Evolutionary conservation across 495 filamentous ascomycete genomes (phyloP).

Genomic region (Penicillium waksmanii): DNA sequence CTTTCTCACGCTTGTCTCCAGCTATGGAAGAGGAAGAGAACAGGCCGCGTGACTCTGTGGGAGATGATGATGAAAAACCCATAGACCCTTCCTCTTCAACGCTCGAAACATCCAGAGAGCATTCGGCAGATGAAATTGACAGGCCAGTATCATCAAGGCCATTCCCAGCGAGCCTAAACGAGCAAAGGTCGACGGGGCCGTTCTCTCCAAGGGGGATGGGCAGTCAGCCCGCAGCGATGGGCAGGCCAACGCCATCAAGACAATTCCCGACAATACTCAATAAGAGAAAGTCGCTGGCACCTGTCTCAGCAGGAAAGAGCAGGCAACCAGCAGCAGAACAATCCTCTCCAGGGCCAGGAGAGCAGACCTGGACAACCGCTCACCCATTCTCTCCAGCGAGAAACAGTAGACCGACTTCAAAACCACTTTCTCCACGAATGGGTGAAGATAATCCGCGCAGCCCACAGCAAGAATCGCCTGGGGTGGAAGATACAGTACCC

Average conservation of each 20-base stretch:
- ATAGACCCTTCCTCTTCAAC: background rate
- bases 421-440: constrained; percentile 1
- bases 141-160: background rate
- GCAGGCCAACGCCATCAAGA: too few relatives aligned
- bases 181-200: background rate
- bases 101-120: background rate
- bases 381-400: background rate
- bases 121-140: background rate
- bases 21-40: background rate
- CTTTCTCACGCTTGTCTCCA: background rate
- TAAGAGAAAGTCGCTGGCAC: too few relatives aligned
- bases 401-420: background rate
- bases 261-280: too few relatives aligned
- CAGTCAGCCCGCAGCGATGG: background rate
- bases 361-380: constrained; percentile 1
- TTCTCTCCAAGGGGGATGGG: background rate
- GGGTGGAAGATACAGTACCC: background rate
- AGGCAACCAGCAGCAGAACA: background rate
- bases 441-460: background rate
- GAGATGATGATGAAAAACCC: background rate
- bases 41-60: background rate
- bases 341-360: background rate
- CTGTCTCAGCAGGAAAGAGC: background rate
- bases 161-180: background rate
- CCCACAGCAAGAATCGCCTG: background rate